A percentile compares a stretch with the other conserved stretches of the same genome.
phyloP scores from a whole-genome alignment of 768 basidiomycete species.

The Cystobasidium onofrii region DNA sequence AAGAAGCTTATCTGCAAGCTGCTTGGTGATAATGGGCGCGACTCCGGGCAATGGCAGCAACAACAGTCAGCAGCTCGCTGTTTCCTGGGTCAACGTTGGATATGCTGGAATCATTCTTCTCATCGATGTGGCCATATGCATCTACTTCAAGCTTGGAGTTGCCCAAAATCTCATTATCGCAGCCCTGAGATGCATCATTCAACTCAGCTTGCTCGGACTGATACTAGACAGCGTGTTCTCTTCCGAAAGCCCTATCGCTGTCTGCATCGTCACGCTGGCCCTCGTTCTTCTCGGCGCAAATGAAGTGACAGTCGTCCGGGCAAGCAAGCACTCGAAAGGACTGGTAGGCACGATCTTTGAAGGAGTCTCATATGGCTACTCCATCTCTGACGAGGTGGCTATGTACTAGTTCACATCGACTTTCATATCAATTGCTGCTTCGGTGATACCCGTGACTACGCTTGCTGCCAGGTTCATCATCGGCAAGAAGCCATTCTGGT shows the following conservation, averaged over 20 bases:
- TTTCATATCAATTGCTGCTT: not conserved
- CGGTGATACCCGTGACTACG: slow-evolving; percentile 12
- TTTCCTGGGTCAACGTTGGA: slow-evolving; percentile 14
- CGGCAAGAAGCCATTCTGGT: slow-evolving; percentile 11
- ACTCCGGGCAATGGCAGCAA: not conserved
- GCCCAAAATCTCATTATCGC: slow-evolving; percentile 4
- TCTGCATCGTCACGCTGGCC: not conserved
- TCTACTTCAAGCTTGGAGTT: slow-evolving; percentile 16
- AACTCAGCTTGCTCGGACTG: slow-evolving; percentile 14
- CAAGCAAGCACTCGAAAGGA: slow-evolving; percentile 8
- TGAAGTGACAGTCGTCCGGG: slow-evolving; percentile 3
- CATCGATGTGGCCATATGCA: not conserved
- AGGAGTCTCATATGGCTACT: no score
- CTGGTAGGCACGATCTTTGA: slow-evolving; percentile 1
- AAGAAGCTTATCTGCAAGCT: not conserved
- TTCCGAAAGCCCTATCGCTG: not conserved
- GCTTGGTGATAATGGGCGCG: not conserved
- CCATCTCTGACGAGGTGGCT: no score
- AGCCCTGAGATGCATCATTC: slow-evolving; percentile 17
- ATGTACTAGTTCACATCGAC: not conserved
- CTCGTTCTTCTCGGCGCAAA: slow-evolving; percentile 15
- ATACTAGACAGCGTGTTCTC: slow-evolving; percentile 20
- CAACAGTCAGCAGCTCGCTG: not conserved
- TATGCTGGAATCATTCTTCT: not conserved
- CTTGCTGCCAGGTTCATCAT: slow-evolving; percentile 1